Conservation (phyloP, 345 rosid genomes). For the Aquilaria sinensis region DNA sequence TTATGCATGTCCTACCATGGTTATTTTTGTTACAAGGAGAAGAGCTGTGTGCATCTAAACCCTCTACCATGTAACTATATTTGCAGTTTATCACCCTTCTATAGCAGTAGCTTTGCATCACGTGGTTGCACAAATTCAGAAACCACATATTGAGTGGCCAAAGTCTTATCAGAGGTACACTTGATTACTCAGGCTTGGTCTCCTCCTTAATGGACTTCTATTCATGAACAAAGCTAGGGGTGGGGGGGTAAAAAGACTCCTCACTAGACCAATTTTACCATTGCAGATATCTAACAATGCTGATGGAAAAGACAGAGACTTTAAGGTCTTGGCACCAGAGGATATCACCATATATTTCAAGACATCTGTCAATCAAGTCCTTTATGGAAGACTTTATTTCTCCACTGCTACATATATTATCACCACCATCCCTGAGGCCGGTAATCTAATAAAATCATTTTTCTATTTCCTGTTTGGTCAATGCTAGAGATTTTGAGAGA, state of each 20-base stretch:
- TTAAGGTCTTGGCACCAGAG: constrained; percentile 71
- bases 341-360: constrained; percentile 65
- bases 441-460: constrained; percentile 29
- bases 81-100: constrained; percentile 68
- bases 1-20: not conserved
- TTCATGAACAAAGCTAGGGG: no score
- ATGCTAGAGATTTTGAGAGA: no score
- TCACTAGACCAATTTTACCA: no score
- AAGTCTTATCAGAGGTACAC: constrained; percentile 74
- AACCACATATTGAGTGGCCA: constrained; percentile 88
- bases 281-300: constrained; percentile 57
- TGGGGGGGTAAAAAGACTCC: no score
- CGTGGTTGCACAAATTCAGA: constrained; percentile 74
- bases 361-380: constrained; percentile 72
- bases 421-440: constrained; percentile 81
- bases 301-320: constrained; percentile 59
- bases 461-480: constrained; percentile 7
- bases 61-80: constrained; percentile 5
- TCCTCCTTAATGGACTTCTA: no score
- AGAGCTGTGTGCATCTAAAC: not conserved
- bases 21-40: not conserved
- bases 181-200: not conserved
- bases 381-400: constrained; percentile 74
- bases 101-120: constrained; percentile 59
- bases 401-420: constrained; percentile 66